phyloP scores from a whole-genome alignment of 768 basidiomycete genomes.

The Coprinellus micaceus region DNA sequence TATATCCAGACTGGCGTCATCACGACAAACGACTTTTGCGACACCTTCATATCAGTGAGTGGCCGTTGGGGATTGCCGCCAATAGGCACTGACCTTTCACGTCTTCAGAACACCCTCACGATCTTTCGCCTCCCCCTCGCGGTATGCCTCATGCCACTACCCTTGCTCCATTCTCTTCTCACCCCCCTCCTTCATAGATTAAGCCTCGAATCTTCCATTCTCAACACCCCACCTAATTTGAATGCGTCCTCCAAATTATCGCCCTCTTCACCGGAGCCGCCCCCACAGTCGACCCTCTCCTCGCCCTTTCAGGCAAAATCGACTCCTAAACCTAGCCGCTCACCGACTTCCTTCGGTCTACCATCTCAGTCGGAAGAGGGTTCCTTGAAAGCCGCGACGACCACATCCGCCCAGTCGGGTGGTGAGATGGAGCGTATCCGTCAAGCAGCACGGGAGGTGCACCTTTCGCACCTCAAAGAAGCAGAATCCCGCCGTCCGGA shows the following conservation, averaged over 20 bases:
- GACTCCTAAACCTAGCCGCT: constrained; percentile 22
- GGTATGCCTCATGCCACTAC: background rate
- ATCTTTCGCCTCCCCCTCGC: background rate
- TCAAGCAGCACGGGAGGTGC: constrained; percentile 48
- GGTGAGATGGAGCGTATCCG: constrained; percentile 62
- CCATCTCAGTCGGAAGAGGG: too few relatives aligned
- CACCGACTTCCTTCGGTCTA: background rate
- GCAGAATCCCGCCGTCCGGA: constrained; percentile 66
- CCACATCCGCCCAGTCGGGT: constrained; percentile 30
- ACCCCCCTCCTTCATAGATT: background rate
- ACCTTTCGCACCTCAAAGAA: constrained; percentile 45
- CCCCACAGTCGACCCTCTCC: constrained; percentile 33
- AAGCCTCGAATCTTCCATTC: constrained; percentile 13
- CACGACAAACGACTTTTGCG: constrained; percentile 12
- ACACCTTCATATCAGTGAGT: constrained; percentile 9
- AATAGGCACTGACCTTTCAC: background rate
- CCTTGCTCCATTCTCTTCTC: background rate
- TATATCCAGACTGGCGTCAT: constrained; percentile 15
- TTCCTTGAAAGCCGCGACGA: constrained; percentile 5
- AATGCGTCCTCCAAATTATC: constrained; percentile 25
- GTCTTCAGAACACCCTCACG: constrained; percentile 3
- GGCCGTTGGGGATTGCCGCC: too few relatives aligned
- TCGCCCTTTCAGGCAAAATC: constrained; percentile 46
- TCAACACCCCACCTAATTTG: constrained; percentile 19
- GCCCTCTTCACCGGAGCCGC: constrained; percentile 21